These are phyloP conservation scores for Linnemannia elongata DNA, from an alignment of 192 early-diverging fungal species.

Conservation along the genomic window DNA sequence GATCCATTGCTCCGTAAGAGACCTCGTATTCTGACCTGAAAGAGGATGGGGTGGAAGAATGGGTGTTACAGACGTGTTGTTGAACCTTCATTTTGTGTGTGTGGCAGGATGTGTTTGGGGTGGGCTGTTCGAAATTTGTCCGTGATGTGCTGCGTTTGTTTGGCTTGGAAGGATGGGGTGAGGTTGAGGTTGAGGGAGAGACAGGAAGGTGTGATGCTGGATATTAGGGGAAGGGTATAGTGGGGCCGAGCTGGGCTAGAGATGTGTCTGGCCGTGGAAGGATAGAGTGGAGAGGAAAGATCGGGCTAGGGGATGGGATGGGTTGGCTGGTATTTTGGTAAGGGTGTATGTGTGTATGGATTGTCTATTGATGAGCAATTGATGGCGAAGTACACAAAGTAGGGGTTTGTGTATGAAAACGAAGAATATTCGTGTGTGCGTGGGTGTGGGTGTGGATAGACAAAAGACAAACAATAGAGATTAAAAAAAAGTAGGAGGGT, in stretches of 20 bases:
- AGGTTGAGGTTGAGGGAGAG: not conserved
- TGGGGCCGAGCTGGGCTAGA: not conserved
- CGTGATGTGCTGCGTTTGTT: no score
- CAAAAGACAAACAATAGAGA: not conserved
- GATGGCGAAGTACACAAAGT: no score
- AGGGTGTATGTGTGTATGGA: not conserved
- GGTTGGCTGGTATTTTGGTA: no score
- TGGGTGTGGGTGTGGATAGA: not conserved
- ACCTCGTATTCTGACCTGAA: conserved; percentile 40
- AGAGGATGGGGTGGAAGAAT: conserved; percentile 26
- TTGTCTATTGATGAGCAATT: no score
- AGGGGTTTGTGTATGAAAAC: no score
- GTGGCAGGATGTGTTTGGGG: not conserved
- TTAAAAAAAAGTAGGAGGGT: not conserved
- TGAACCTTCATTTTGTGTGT: conserved; percentile 27
- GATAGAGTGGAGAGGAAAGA: not conserved
- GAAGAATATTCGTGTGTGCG: not conserved
- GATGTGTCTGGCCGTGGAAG: not conserved
- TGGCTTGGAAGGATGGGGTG: not conserved
- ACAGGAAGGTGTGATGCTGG: not conserved
- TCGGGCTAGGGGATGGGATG: not conserved
- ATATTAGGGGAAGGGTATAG: not conserved
- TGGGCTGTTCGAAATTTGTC: not conserved
- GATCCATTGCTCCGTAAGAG: conserved; percentile 17
- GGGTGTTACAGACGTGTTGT: conserved; percentile 32